Evolutionary conservation across 2,329 filamentous ascomycete species (phyloP).

Genomic region (Verticillium nubilum): DNA sequence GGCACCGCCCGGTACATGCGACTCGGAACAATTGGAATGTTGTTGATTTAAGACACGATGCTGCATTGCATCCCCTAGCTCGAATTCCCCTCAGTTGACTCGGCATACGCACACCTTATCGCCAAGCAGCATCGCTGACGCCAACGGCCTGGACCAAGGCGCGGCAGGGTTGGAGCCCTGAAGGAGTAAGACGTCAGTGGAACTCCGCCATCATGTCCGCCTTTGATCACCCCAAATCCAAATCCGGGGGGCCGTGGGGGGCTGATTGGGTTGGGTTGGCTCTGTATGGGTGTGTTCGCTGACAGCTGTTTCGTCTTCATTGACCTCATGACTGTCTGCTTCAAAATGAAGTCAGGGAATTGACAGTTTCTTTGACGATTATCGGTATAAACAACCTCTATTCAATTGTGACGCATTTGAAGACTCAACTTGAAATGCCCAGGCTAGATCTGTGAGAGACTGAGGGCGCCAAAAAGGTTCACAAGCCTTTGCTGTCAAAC

Average conservation of each 20-base stretch:
- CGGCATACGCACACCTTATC: background rate
- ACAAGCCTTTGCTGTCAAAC: too few species aligned
- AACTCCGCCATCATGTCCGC: background rate
- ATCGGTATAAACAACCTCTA: too few species aligned
- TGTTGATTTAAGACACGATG: background rate
- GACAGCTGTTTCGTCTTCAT: too few species aligned
- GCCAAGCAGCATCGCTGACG: background rate
- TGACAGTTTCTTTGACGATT: too few species aligned
- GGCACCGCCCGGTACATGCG: background rate
- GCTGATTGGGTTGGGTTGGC: background rate
- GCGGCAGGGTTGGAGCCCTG: background rate
- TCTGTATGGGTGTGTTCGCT: background rate
- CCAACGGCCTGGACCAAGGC: background rate
- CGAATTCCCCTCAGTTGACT: background rate
- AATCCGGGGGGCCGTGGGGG: background rate
- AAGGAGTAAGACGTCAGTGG: background rate
- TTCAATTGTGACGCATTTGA: too few species aligned
- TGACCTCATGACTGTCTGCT: too few species aligned
- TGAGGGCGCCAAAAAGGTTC: too few species aligned
- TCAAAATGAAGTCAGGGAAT: too few species aligned
- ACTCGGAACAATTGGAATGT: background rate
- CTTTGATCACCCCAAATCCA: background rate
- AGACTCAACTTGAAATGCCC: too few species aligned
- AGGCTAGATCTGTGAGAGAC: too few species aligned
- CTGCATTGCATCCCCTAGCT: background rate